A percentile compares a stretch with the other conserved stretches of the same genome.
These are phyloP conservation scores for Suhomyces sp. DNA, from an alignment of 805 yeast species.

Conservation along the genomic window DNA sequence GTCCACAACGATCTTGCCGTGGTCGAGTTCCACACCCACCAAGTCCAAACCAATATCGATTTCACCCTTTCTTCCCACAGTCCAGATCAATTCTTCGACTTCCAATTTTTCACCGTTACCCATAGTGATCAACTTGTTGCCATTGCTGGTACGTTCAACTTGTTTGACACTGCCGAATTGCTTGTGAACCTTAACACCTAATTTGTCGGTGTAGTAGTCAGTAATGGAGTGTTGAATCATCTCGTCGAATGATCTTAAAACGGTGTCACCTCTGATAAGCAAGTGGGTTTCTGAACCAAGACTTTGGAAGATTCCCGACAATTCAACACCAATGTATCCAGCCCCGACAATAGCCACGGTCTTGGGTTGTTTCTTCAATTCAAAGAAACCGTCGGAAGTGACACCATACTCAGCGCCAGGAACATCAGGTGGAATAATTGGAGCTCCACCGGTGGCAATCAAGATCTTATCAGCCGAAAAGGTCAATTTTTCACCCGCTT, in stretches of 20 bases:
- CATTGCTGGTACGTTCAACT: conserved; percentile 32
- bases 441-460: conserved; percentile 91
- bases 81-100: conserved; percentile 88
- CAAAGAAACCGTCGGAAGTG: conserved; percentile 89
- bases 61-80: conserved; percentile 84
- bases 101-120: conserved; percentile 37
- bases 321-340: conserved; percentile 95
- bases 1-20: conserved; percentile 71
- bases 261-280: conserved; percentile 87
- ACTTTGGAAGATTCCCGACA: conserved; percentile 90
- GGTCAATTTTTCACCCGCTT: conserved; percentile 52
- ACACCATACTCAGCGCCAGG: conserved; percentile 83
- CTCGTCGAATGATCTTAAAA: conserved; percentile 83
- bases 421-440: conserved; percentile 64
- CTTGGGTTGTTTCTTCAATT: conserved; percentile 78
- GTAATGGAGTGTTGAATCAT: conserved; percentile 77
- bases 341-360: conserved; percentile 95
- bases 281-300: conserved; percentile 84
- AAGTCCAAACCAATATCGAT: conserved; percentile 72
- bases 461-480: conserved; percentile 81
- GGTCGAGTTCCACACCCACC: conserved; percentile 61
- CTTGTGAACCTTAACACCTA: conserved; percentile 80
- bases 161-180: conserved; percentile 43
- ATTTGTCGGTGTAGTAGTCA: conserved; percentile 67
- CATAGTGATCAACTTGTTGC: conserved; percentile 35